Conservation (phyloP, 306 rosid genomes). For the Mimosa bimucronata region DNA sequence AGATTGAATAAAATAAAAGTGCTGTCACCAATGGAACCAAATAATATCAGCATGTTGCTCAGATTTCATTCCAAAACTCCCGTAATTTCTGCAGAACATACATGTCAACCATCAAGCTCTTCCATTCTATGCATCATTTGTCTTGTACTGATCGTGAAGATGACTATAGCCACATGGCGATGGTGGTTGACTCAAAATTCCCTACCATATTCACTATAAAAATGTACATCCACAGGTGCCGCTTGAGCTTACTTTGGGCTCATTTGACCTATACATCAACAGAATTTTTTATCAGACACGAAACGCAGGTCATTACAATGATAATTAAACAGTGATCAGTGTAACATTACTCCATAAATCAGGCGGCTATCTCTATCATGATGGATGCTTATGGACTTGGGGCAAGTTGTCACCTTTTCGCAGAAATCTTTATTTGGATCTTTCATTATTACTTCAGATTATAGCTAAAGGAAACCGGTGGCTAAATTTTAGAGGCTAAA, state of each 20-base stretch:
- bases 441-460: background rate
- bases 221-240: background rate
- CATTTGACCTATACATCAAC: slow-evolving; percentile 4
- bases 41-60: background rate
- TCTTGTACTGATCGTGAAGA: background rate
- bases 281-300: background rate
- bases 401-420: background rate
- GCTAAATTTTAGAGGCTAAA: background rate
- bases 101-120: slow-evolving; percentile 1
- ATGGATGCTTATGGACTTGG: background rate
- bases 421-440: background rate
- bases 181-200: slow-evolving; percentile 6
- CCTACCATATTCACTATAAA: background rate
- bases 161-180: background rate
- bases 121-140: slow-evolving; percentile 1
- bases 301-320: background rate
- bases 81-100: background rate
- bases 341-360: background rate
- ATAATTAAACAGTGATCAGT: background rate
- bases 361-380: background rate
- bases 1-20: background rate
- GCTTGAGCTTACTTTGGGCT: background rate
- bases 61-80: background rate
- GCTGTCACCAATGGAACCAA: background rate
- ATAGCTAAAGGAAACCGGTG: background rate